Base-by-base conservation (phyloP, 371 early-diverging fungal species). In the Mucor sp. region DNA sequence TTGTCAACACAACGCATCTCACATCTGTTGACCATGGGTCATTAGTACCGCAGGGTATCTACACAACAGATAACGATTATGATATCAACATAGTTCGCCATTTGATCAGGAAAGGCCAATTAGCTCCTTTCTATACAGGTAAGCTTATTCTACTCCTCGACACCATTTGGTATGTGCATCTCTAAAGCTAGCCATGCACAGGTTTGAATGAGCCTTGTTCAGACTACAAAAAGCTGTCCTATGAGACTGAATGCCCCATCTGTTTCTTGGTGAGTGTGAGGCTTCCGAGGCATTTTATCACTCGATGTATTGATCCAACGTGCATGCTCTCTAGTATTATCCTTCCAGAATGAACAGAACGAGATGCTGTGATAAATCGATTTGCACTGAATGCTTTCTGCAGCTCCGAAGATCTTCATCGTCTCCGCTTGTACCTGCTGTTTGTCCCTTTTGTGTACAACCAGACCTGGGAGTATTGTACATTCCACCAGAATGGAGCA, bases 321-420 rank as follows among this genome's bases (percentile, higher is more conserved):
- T 41, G 17, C 17, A 11, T 5, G 17, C 19, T 8, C 50, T 19
- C 37, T 43, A 90, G 91, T 94, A 86, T 75, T 96, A 96, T 77
- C 96, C 97, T 25, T 76, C 84, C 39, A 93, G 92, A 77, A 93
- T 94, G 80, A 96, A 96, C 82, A 85, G 90, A 65, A 88, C 95
- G 11, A 81, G 91, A 30, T 96, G 96, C 77, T 96, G 96, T 75
- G 89, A 92, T 72, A 89, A 95, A 69, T 93, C 95, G 30, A 93
- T 96, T 65, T 96, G 96, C 77, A 94, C 95, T 15, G 95, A 95
- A 64, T 96, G 96, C 75, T 94, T 96, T 78, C 84, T 95, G 58
- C 95, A 95, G 81, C 90, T 96, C 75, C 91, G 89, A 77, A 85
- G 95, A 59, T 84, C 85, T 48, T 79, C 66, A 0, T 70, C 71